A percentile compares a stretch with the other conserved stretches of the same genome.
Conservation (phyloP, 768 basidiomycete species). For the Lactarius quietus region DNA sequence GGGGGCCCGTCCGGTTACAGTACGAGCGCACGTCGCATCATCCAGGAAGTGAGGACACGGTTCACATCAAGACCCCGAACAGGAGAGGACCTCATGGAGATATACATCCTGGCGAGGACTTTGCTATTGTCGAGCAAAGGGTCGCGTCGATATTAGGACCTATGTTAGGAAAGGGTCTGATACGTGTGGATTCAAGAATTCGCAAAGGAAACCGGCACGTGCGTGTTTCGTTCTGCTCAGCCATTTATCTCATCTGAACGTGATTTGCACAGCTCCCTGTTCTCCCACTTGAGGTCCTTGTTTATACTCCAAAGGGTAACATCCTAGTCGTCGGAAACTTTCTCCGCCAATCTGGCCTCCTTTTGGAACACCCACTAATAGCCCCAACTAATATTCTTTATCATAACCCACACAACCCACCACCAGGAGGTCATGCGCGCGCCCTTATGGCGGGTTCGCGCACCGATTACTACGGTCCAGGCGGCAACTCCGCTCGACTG, state of each 20-base stretch:
- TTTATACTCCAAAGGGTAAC: constrained; percentile 94
- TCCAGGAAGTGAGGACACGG: constrained; percentile 55
- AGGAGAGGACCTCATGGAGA: constrained; percentile 52
- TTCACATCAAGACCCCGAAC: constrained; percentile 70
- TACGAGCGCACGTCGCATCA: constrained; percentile 62
- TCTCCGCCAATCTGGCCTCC: constrained; percentile 61
- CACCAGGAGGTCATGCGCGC: constrained; percentile 58
- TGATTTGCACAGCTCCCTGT: constrained; percentile 61
- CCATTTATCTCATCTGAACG: constrained; percentile 24
- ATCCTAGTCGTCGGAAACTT: constrained; percentile 77
- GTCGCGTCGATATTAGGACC: constrained; percentile 75
- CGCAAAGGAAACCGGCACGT: constrained; percentile 62
- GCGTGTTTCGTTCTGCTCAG: constrained; percentile 33
- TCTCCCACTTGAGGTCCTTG: constrained; percentile 77
- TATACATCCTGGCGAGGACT: constrained; percentile 55
- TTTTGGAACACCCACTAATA: constrained; percentile 76
- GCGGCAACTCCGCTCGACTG: constrained; percentile 48
- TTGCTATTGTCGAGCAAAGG: constrained; percentile 84
- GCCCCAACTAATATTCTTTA: constrained; percentile 62
- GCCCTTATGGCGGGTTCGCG: constrained; percentile 41
- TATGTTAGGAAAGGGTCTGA: constrained; percentile 81
- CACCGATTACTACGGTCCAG: constrained; percentile 40
- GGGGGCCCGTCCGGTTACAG: constrained; percentile 64
- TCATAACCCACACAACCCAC: constrained; percentile 86
- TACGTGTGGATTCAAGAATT: constrained; percentile 75